phyloP scores from a whole-genome alignment of 495 filamentous ascomycete species.

The Neurospora hispaniola region DNA sequence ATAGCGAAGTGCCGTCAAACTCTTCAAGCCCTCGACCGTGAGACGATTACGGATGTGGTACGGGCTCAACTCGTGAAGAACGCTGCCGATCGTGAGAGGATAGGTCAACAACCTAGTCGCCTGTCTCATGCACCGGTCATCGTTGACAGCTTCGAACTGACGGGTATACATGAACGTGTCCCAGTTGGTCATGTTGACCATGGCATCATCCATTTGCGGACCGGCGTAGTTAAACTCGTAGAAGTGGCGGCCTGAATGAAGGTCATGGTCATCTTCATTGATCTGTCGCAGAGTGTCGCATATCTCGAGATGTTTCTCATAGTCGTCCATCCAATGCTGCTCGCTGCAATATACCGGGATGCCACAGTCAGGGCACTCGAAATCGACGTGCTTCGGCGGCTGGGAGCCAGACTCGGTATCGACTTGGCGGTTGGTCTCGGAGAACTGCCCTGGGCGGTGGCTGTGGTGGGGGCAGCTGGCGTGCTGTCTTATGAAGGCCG shows the following conservation, averaged over 20 bases:
- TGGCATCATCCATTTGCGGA: constrained; percentile 77
- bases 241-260: constrained; percentile 82
- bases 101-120: constrained; percentile 89
- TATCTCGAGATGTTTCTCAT: constrained; percentile 79
- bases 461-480: constrained; percentile 83
- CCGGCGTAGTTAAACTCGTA: constrained; percentile 88
- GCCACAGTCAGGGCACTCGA: constrained; percentile 95
- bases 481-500: constrained; percentile 80
- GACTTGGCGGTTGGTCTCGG: constrained; percentile 37
- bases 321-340: constrained; percentile 90
- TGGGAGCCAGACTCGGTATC: constrained; percentile 30
- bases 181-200: constrained; percentile 98
- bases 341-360: constrained; percentile 88
- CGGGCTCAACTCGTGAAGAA: constrained; percentile 87
- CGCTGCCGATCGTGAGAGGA: constrained; percentile 79
- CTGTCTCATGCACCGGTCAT: constrained; percentile 77
- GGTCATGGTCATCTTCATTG: constrained; percentile 97
- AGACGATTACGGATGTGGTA: constrained; percentile 72
- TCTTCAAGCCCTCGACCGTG: constrained; percentile 81
- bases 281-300: constrained; percentile 85
- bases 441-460: constrained; percentile 56
- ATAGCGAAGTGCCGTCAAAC: constrained; percentile 81
- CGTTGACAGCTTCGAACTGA: constrained; percentile 79
- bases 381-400: constrained; percentile 69
- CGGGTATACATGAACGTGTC: constrained; percentile 89